Conservation (phyloP, 345 rosid species). For the Brassica carinata region DNA sequence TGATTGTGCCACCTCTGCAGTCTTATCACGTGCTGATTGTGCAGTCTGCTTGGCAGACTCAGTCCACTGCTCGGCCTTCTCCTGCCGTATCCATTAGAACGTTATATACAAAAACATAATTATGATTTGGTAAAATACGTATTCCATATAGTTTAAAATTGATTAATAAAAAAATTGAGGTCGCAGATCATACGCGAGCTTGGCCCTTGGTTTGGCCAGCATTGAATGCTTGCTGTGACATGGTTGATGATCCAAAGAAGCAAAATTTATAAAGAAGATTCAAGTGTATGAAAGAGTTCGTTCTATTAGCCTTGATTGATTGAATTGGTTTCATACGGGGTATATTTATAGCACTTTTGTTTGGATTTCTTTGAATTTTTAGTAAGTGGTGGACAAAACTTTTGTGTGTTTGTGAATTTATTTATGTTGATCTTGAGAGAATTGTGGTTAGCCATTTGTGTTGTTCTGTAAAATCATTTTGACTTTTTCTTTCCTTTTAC, state of each 20-base stretch:
- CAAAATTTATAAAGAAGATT: background rate
- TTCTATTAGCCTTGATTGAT: conserved; percentile 21
- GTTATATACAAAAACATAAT: conserved; percentile 2
- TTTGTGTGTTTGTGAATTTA: conserved; percentile 30
- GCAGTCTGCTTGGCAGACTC: conserved; percentile 40
- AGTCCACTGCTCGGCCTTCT: conserved; percentile 43
- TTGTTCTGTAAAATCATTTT: conserved; percentile 2
- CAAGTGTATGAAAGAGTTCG: conserved; percentile 1
- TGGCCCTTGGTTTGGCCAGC: conserved; percentile 39
- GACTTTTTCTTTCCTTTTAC: conserved; percentile 16
- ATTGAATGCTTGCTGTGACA: conserved; percentile 42
- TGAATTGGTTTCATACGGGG: conserved; percentile 9
- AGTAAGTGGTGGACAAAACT: background rate
- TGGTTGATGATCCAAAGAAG: conserved; percentile 11
- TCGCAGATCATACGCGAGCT: conserved; percentile 15
- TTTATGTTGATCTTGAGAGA: conserved; percentile 27
- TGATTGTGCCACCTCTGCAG: conserved; percentile 27
- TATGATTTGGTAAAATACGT: background rate
- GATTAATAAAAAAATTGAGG: background rate
- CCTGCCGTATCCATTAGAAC: conserved; percentile 18
- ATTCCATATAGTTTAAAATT: background rate
- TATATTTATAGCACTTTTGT: conserved; percentile 28
- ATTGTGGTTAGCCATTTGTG: conserved; percentile 30
- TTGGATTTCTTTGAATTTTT: background rate
- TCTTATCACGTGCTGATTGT: conserved; percentile 35